Percentiles rank a stretch among this genome's conserved stretches.
Evolutionary conservation across 2,329 filamentous ascomycete species (phyloP).

Genomic region (Verruconis gallopava): DNA sequence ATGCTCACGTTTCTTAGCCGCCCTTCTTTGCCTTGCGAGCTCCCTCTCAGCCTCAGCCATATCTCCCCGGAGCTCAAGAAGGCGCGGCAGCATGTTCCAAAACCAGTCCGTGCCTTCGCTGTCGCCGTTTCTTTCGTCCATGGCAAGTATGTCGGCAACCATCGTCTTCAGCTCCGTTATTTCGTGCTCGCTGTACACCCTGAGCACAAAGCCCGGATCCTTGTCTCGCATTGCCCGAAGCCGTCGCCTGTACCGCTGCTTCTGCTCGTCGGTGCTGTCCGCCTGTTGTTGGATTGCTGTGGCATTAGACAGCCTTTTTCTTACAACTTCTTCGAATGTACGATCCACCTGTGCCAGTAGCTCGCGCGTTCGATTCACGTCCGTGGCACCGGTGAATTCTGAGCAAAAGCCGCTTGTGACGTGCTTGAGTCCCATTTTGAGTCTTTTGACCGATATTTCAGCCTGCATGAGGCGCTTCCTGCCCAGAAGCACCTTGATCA

Average conservation of each 20-base stretch:
- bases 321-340: slow-evolving; percentile 13
- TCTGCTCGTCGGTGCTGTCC: slow-evolving; percentile 2
- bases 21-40: neutral
- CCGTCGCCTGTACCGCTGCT: slow-evolving; percentile 1
- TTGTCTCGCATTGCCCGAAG: neutral
- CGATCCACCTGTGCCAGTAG: slow-evolving; percentile 27
- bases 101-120: slow-evolving; percentile 8
- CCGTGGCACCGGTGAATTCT: slow-evolving; percentile 3
- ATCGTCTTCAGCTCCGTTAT: slow-evolving; percentile 7
- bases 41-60: slow-evolving; percentile 7
- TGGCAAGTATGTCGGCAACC: slow-evolving; percentile 7
- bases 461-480: slow-evolving; percentile 8
- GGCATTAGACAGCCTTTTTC: slow-evolving; percentile 3
- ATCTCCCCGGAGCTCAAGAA: slow-evolving; percentile 6
- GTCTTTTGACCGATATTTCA: slow-evolving; percentile 7
- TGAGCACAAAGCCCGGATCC: slow-evolving; percentile 1
- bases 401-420: slow-evolving; percentile 5
- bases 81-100: slow-evolving; percentile 1
- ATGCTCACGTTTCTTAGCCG: neutral
- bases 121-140: slow-evolving; percentile 4
- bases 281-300: slow-evolving; percentile 2
- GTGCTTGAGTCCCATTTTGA: slow-evolving; percentile 8
- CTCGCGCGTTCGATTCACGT: slow-evolving; percentile 27
- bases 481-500: slow-evolving; percentile 4
- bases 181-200: slow-evolving; percentile 2